A percentile compares a stretch with the other conserved stretches of the same genome.
Evolutionary conservation across 2,329 filamentous ascomycete genomes (phyloP).

Genomic region (Fusarium vanettenii): DNA sequence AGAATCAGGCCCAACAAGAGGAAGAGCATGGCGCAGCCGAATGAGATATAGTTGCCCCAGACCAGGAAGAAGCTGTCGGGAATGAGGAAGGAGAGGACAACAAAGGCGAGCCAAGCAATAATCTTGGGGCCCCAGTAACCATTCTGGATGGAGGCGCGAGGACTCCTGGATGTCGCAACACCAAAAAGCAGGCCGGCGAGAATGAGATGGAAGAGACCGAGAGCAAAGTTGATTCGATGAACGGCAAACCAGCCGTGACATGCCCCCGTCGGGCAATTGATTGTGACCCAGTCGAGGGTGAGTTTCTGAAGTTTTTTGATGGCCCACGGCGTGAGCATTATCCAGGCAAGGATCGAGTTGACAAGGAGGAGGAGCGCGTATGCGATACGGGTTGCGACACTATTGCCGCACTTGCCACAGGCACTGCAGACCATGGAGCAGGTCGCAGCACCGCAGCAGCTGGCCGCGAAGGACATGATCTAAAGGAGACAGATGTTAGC

Average conservation of each 20-base stretch:
- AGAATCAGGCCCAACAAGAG: slow-evolving; percentile 91
- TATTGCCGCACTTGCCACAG: slow-evolving; percentile 96
- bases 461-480: slow-evolving; percentile 83
- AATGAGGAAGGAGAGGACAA: slow-evolving; percentile 94
- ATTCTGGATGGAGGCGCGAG: slow-evolving; percentile 90
- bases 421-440: slow-evolving; percentile 96
- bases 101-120: slow-evolving; percentile 85
- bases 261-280: slow-evolving; percentile 88
- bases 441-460: slow-evolving; percentile 95
- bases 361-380: slow-evolving; percentile 94
- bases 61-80: slow-evolving; percentile 94
- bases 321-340: slow-evolving; percentile 99
- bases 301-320: slow-evolving; percentile 94
- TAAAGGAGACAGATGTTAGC: slow-evolving; percentile 50
- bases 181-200: slow-evolving; percentile 88
- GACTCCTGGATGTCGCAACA: slow-evolving; percentile 87
- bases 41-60: slow-evolving; percentile 94
- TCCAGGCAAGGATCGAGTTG: slow-evolving; percentile 98
- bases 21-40: slow-evolving; percentile 91
- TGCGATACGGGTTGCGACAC: slow-evolving; percentile 95
- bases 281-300: slow-evolving; percentile 95
- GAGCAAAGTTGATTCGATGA: slow-evolving; percentile 96
- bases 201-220: slow-evolving; percentile 92
- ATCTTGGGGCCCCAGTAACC: slow-evolving; percentile 99
- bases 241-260: slow-evolving; percentile 97